Evolutionary conservation across 257 asterid genomes (phyloP).

Genomic region (Lycium barbarum): DNA sequence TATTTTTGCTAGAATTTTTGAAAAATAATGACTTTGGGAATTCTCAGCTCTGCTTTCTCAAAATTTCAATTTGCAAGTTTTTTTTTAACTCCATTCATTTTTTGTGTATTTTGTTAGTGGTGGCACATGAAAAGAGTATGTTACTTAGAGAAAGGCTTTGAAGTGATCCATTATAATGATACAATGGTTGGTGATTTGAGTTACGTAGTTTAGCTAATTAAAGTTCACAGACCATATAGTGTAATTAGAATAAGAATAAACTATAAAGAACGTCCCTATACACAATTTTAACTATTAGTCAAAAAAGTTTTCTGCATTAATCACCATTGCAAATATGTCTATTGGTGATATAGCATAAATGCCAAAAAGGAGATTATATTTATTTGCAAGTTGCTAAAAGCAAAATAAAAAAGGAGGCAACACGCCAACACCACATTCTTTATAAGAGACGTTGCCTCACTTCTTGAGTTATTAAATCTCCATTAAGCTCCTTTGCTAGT

Average conservation of each 20-base stretch:
- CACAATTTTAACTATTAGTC: not conserved
- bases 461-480: not conserved
- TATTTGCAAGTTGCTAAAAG: not conserved
- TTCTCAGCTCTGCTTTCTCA: not conserved
- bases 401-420: not conserved
- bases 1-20: not conserved
- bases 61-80: not conserved
- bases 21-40: not conserved
- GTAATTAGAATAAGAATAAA: not conserved
- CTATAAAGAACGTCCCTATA: not conserved
- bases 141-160: not conserved
- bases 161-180: not conserved
- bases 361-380: not conserved
- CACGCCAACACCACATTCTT: not conserved
- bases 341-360: not conserved
- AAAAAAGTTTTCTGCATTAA: not conserved
- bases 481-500: not conserved
- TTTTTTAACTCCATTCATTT: not conserved
- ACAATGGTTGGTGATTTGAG: not conserved
- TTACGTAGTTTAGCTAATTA: no score
- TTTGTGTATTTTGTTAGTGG: not conserved
- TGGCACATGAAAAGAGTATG: not conserved
- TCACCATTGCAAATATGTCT: slow-evolving; percentile 6
- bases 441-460: not conserved
- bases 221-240: no score